Evolutionary conservation across 2,329 filamentous ascomycete species (phyloP).

Genomic region (Alternaria brassicae): DNA sequence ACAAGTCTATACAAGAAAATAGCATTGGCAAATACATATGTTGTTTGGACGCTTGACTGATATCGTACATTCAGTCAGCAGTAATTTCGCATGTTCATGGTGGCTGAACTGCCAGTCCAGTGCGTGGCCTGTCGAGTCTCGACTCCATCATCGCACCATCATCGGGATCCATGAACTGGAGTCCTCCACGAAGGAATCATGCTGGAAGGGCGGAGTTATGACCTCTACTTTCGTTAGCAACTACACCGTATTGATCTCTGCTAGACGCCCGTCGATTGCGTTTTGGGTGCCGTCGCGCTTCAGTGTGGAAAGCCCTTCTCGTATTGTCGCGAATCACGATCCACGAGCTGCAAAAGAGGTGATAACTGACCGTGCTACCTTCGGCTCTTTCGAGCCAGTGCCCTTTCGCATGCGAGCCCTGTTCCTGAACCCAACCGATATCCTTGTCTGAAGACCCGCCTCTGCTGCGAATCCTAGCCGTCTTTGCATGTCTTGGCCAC

Average conservation of each 20-base stretch:
- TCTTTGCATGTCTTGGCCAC: conserved; percentile 31
- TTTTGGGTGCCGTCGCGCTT: conserved; percentile 6
- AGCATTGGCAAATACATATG: background rate
- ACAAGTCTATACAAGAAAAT: background rate
- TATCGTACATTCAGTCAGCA: background rate
- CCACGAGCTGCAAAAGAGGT: conserved; percentile 13
- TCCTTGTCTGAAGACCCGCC: conserved; percentile 30
- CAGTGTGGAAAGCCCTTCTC: conserved; percentile 15
- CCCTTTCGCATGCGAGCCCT: conserved; percentile 22
- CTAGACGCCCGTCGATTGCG: conserved; percentile 6
- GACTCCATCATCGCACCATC: conserved; percentile 5
- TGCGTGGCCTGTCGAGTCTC: conserved; percentile 2
- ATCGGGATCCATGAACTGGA: conserved; percentile 1
- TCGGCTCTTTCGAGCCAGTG: conserved; percentile 31
- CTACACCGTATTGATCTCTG: conserved; percentile 8
- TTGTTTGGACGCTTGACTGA: background rate
- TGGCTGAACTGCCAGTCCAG: conserved; percentile 7
- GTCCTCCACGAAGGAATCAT: conserved; percentile 1
- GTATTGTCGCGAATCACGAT: conserved; percentile 26
- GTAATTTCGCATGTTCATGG: conserved; percentile 5
- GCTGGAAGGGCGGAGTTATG: conserved; percentile 4
- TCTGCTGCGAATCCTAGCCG: conserved; percentile 28
- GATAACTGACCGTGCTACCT: conserved; percentile 10
- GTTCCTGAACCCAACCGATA: conserved; percentile 37
- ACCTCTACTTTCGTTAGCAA: conserved; percentile 2